Percentiles rank a stretch among this genome's conserved stretches.
These are phyloP conservation scores for Porodaedalea pini DNA, from an alignment of 1,284 basidiomycete genomes.

Conservation along the genomic window DNA sequence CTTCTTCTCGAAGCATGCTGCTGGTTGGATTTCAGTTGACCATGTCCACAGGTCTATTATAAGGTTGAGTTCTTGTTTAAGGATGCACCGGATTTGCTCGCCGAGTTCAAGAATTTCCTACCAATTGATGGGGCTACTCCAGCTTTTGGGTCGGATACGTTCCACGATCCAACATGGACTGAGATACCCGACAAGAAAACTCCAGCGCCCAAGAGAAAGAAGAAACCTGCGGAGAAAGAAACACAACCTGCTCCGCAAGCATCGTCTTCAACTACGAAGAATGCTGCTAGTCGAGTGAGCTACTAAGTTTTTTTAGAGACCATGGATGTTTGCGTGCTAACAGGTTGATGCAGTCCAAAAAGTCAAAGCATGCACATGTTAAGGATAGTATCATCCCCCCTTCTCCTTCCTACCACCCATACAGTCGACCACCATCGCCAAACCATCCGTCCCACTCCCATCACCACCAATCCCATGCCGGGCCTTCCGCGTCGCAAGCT, in stretches of 20 bases:
- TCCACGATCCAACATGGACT: slow-evolving; percentile 6
- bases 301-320: slow-evolving; percentile 1
- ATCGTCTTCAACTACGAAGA: slow-evolving; percentile 37
- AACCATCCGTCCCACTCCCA: slow-evolving; percentile 15
- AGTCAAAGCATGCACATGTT: slow-evolving; percentile 27
- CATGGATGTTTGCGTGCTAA: not conserved
- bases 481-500: slow-evolving; percentile 25
- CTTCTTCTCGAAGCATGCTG: not conserved
- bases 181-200: slow-evolving; percentile 44
- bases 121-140: slow-evolving; percentile 48
- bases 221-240: slow-evolving; percentile 59
- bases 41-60: slow-evolving; percentile 76
- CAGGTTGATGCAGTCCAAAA: slow-evolving; percentile 26
- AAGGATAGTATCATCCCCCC: slow-evolving; percentile 21
- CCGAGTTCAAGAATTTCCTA: slow-evolving; percentile 96
- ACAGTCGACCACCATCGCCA: slow-evolving; percentile 21
- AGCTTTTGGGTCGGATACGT: slow-evolving; percentile 30
- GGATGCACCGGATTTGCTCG: slow-evolving; percentile 87
- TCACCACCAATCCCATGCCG: slow-evolving; percentile 16
- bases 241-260: slow-evolving; percentile 49
- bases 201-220: slow-evolving; percentile 45
- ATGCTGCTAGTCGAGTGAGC: slow-evolving; percentile 5
- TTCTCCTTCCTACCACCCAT: slow-evolving; percentile 20
- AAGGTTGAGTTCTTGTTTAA: slow-evolving; percentile 94
- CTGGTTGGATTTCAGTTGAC: slow-evolving; percentile 14